Evolutionary conservation across 306 rosid species (phyloP).

Genomic region (Castanea sativa): DNA sequence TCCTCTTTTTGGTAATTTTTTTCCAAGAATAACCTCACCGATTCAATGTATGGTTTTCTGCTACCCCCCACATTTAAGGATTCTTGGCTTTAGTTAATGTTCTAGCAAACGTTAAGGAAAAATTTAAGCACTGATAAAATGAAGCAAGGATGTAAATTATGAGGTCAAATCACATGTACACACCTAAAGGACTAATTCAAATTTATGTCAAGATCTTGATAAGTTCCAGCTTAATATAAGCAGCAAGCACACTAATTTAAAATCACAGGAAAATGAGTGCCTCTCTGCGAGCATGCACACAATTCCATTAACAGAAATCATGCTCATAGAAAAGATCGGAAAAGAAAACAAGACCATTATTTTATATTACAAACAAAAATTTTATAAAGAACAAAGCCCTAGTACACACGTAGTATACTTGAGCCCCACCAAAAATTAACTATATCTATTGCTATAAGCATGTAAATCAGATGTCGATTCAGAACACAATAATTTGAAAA

Average conservation of each 20-base stretch:
- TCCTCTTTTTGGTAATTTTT: neutral
- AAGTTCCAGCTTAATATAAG: neutral
- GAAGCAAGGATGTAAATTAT: neutral
- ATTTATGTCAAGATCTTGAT: neutral
- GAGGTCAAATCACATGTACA: neutral
- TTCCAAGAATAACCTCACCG: neutral
- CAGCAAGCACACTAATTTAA: neutral
- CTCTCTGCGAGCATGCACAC: no score
- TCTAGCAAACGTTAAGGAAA: no score
- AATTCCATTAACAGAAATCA: neutral
- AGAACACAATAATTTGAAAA: constrained; percentile 12
- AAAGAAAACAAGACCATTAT: neutral
- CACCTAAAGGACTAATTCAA: neutral
- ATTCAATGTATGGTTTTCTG: neutral
- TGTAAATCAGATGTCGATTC: constrained; percentile 3
- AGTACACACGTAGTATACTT: no score
- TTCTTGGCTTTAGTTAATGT: neutral
- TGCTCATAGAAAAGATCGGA: neutral
- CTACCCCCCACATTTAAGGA: neutral
- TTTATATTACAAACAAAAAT: no score
- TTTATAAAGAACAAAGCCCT: no score
- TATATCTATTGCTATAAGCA: neutral
- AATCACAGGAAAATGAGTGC: neutral
- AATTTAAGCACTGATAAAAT: neutral
- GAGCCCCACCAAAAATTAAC: no score